A percentile compares a stretch with the other conserved stretches of the same genome.
Conservation (phyloP, 495 filamentous ascomycete genomes). For the Penicillium nucicola region DNA sequence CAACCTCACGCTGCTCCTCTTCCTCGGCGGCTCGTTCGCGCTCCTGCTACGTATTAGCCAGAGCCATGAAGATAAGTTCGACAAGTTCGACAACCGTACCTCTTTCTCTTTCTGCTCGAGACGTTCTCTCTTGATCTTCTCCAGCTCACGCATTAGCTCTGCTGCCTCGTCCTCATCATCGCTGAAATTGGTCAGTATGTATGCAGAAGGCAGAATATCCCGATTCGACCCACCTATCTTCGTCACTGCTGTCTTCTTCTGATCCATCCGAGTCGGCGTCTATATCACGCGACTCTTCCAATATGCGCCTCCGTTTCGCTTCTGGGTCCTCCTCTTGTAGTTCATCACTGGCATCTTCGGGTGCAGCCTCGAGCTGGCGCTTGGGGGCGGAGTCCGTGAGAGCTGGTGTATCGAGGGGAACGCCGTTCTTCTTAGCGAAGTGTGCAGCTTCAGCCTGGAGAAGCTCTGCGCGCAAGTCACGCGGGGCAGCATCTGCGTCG, state of each 20-base stretch:
- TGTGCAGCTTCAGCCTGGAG: conserved; percentile 83
- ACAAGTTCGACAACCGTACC: conserved; percentile 34
- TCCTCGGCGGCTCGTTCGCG: conserved; percentile 72
- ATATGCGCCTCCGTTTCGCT: conserved; percentile 78
- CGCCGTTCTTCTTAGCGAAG: conserved; percentile 78
- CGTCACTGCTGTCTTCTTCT: conserved; percentile 67
- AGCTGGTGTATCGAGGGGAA: conserved; percentile 38
- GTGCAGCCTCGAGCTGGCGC: conserved; percentile 59
- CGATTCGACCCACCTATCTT: conserved; percentile 51
- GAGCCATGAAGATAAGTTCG: background rate
- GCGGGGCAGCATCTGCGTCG: conserved; percentile 53
- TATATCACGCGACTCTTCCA: conserved; percentile 85
- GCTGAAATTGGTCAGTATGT: conserved; percentile 32
- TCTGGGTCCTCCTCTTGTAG: conserved; percentile 62
- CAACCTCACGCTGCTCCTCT: conserved; percentile 75
- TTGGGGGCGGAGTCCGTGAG: conserved; percentile 50
- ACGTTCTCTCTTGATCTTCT: conserved; percentile 90
- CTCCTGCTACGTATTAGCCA: conserved; percentile 47
- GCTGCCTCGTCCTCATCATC: conserved; percentile 87
- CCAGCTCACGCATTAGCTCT: conserved; percentile 85
- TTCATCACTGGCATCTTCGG: conserved; percentile 26
- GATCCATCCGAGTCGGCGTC: conserved; percentile 83
- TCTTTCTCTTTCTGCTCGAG: conserved; percentile 82
- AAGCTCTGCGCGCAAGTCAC: conserved; percentile 89
- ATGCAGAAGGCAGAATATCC: background rate